Conservation (phyloP, 208 protist genomes). For the Acanthamoeba castellanii region DNA sequence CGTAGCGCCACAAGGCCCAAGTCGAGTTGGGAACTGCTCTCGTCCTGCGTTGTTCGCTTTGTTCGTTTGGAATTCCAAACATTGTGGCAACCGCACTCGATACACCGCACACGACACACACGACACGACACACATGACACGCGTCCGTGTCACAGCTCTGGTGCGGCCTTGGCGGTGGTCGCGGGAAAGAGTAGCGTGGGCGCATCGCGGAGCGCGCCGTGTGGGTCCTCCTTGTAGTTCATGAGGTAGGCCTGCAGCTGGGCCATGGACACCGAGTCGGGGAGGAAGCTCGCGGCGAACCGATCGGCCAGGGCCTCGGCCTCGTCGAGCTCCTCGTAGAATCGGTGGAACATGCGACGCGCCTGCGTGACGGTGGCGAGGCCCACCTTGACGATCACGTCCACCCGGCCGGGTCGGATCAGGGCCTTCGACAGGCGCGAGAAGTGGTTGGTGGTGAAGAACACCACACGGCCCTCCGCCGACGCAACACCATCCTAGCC, state of each 20-base stretch:
- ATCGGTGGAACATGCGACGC: slow-evolving; percentile 46
- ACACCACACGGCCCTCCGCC: slow-evolving; percentile 96
- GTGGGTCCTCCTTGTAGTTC: slow-evolving; percentile 66
- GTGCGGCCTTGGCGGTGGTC: no score
- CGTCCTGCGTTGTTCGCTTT: no score
- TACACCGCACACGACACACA: no score
- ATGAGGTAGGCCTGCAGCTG: slow-evolving; percentile 49
- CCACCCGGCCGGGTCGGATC: slow-evolving; percentile 95
- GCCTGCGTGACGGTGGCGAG: slow-evolving; percentile 89
- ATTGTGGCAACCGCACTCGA: no score
- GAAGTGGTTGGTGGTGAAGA: slow-evolving; percentile 98
- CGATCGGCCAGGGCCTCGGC: background rate
- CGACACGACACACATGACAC: no score
- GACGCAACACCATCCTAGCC: slow-evolving; percentile 94
- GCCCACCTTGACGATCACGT: slow-evolving; percentile 94
- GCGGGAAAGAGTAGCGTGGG: background rate
- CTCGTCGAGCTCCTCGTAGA: slow-evolving; percentile 60
- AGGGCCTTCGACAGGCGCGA: slow-evolving; percentile 94
- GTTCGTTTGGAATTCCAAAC: no score
- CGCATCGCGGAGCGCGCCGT: background rate
- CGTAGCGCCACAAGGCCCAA: no score
- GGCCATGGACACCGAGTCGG: background rate
- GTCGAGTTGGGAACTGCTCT: no score
- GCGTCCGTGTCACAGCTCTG: no score
- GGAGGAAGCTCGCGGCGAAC: background rate